phyloP scores from a whole-genome alignment of 139 green algal species.

The Chlorella vulgaris region DNA sequence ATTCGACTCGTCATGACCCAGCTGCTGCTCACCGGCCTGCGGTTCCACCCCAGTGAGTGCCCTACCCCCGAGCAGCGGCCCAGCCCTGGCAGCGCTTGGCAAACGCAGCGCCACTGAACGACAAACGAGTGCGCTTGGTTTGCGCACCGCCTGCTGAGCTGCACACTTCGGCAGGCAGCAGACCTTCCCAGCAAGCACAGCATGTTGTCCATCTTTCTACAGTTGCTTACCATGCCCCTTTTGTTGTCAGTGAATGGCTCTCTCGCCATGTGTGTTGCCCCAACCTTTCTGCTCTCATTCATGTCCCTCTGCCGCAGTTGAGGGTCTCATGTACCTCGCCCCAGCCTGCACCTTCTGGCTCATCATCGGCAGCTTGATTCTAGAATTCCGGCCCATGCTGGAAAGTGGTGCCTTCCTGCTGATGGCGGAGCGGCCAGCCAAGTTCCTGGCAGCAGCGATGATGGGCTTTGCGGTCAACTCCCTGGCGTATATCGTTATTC shows the following conservation, averaged over 20 bases:
- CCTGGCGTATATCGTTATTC: constrained; percentile 87
- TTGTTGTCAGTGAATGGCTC: not conserved
- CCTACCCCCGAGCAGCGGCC: too few species aligned
- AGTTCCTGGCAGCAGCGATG: constrained; percentile 69
- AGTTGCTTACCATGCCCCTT: too few species aligned
- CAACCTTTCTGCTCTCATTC: not conserved
- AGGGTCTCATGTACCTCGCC: constrained; percentile 90
- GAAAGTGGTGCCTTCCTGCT: constrained; percentile 44
- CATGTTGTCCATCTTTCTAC: too few species aligned
- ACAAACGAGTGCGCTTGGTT: too few species aligned
- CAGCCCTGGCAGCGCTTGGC: too few species aligned
- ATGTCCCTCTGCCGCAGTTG: constrained; percentile 51
- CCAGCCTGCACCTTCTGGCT: constrained; percentile 86
- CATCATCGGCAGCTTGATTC: constrained; percentile 46
- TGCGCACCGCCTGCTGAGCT: too few species aligned
- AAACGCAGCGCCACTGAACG: too few species aligned
- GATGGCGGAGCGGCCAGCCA: constrained; percentile 19
- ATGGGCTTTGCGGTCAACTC: constrained; percentile 90
- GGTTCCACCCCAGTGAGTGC: constrained; percentile 81
- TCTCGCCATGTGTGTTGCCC: not conserved
- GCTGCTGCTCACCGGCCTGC: constrained; percentile 80
- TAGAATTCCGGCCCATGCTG: constrained; percentile 65
- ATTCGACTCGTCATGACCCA: constrained; percentile 89
- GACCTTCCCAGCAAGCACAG: too few species aligned
- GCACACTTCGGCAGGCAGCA: too few species aligned